Evolutionary conservation across 2,329 filamentous ascomycete species (phyloP).

Genomic region (Boeremia lycopersici): DNA sequence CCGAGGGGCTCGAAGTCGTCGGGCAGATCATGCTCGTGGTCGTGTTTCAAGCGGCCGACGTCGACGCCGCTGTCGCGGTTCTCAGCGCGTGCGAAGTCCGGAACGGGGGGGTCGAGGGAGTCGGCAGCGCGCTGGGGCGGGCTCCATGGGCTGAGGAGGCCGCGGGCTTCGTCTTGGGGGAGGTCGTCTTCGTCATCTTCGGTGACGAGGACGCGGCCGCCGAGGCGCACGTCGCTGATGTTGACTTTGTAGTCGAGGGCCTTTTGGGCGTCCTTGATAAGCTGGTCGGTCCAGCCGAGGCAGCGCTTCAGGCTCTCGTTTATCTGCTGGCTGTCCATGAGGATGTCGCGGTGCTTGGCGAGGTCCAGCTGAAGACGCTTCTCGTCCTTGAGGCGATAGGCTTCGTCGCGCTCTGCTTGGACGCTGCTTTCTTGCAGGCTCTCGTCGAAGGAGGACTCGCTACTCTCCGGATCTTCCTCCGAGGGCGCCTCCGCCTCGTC

Average conservation of each 20-base stretch:
- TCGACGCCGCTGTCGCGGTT: slow-evolving; percentile 49
- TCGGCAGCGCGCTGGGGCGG: slow-evolving; percentile 31
- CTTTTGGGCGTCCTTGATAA: slow-evolving; percentile 87
- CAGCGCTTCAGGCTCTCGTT: slow-evolving; percentile 93
- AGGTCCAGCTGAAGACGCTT: slow-evolving; percentile 84
- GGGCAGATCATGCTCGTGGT: slow-evolving; percentile 13
- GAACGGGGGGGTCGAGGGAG: slow-evolving; percentile 20
- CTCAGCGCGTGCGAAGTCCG: slow-evolving; percentile 29
- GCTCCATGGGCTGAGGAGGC: slow-evolving; percentile 47
- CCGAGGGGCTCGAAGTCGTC: slow-evolving; percentile 30
- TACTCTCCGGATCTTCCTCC: slow-evolving; percentile 55
- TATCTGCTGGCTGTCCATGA: slow-evolving; percentile 91
- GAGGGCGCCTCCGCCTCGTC: slow-evolving; percentile 49
- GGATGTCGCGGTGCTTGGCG: slow-evolving; percentile 83
- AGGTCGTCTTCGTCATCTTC: slow-evolving; percentile 62
- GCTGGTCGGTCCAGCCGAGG: slow-evolving; percentile 83
- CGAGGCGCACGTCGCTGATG: slow-evolving; percentile 79
- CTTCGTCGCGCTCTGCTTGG: slow-evolving; percentile 52
- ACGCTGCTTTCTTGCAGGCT: slow-evolving; percentile 49
- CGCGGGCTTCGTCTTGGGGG: slow-evolving; percentile 28
- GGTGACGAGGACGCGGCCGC: slow-evolving; percentile 75
- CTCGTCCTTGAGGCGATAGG: slow-evolving; percentile 75
- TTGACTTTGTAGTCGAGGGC: slow-evolving; percentile 83
- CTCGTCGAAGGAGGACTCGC: slow-evolving; percentile 60
- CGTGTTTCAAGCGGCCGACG: slow-evolving; percentile 38